phyloP scores from a whole-genome alignment of 805 yeast genomes.

The Peterozyma xylosa region DNA sequence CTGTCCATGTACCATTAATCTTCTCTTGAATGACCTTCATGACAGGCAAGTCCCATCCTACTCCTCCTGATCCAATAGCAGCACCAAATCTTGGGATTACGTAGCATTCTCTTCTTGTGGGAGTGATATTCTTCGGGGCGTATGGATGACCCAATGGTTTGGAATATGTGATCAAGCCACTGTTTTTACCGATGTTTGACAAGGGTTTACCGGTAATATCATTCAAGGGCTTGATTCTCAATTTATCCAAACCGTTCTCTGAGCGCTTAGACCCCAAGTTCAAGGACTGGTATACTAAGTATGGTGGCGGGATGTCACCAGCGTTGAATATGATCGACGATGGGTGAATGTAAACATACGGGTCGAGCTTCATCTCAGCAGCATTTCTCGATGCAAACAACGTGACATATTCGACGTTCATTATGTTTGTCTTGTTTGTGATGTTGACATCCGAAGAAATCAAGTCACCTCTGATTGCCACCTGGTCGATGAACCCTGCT shows the following conservation, averaged over 20 bases:
- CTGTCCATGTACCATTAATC: slow-evolving; percentile 60
- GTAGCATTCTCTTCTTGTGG: slow-evolving; percentile 75
- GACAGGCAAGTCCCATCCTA: slow-evolving; percentile 89
- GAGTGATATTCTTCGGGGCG: slow-evolving; percentile 62
- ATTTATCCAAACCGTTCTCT: slow-evolving; percentile 31
- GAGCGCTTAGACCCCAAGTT: slow-evolving; percentile 42
- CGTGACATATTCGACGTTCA: slow-evolving; percentile 59
- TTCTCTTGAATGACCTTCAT: slow-evolving; percentile 69
- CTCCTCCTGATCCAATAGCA: slow-evolving; percentile 69
- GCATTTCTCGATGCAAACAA: slow-evolving; percentile 32
- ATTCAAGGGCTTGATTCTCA: slow-evolving; percentile 70
- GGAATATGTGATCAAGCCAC: slow-evolving; percentile 73
- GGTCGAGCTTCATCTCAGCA: slow-evolving; percentile 34
- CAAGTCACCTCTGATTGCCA: slow-evolving; percentile 78
- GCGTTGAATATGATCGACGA: slow-evolving; percentile 50
- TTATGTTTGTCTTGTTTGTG: slow-evolving; percentile 49
- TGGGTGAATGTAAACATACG: slow-evolving; percentile 74
- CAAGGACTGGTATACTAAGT: slow-evolving; percentile 64
- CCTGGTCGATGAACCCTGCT: slow-evolving; percentile 88
- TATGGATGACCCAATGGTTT: slow-evolving; percentile 90
- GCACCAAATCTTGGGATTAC: slow-evolving; percentile 91
- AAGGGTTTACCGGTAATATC: slow-evolving; percentile 70
- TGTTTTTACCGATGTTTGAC: slow-evolving; percentile 66
- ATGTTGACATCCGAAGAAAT: slow-evolving; percentile 54
- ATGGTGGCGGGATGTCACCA: slow-evolving; percentile 75